Evolutionary conservation across 345 rosid genomes (phyloP).

Genomic region (Cardiospermum halicacabum): DNA sequence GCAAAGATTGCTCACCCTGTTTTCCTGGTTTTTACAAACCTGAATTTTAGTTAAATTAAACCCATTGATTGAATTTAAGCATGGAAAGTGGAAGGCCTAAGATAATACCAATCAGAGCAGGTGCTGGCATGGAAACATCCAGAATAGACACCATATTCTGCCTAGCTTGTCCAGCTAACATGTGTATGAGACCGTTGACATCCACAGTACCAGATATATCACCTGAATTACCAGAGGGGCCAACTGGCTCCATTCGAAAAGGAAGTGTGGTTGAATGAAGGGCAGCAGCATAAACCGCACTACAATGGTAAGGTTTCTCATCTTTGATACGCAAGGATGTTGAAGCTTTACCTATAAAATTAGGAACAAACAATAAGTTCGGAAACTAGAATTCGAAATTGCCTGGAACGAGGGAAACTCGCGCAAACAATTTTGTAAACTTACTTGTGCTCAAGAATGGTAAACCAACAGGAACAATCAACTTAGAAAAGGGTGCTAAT

Average conservation of each 20-base stretch:
- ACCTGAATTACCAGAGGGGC: slow-evolving; percentile 39
- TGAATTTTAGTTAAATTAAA: slow-evolving; percentile 12
- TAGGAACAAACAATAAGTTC: slow-evolving; percentile 15
- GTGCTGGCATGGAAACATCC: slow-evolving; percentile 79
- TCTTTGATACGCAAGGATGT: slow-evolving; percentile 46
- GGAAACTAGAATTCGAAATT: not conserved
- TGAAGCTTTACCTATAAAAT: slow-evolving; percentile 61
- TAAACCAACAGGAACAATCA: slow-evolving; percentile 80
- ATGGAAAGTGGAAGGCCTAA: not conserved
- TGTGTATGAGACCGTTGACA: slow-evolving; percentile 49
- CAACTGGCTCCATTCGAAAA: slow-evolving; percentile 54
- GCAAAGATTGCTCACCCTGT: slow-evolving; percentile 36
- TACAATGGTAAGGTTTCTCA: slow-evolving; percentile 70
- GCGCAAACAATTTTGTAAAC: slow-evolving; percentile 8
- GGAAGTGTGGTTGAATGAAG: slow-evolving; percentile 70
- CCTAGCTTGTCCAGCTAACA: slow-evolving; percentile 61
- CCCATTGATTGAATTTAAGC: not conserved
- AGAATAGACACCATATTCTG: slow-evolving; percentile 62
- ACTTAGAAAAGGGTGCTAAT: slow-evolving; percentile 58
- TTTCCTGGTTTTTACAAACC: slow-evolving; percentile 32
- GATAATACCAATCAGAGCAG: slow-evolving; percentile 43
- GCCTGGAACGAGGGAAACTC: not conserved
- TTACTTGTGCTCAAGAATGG: slow-evolving; percentile 69
- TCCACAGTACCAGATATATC: slow-evolving; percentile 53
- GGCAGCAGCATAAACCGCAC: slow-evolving; percentile 88